A percentile compares a stretch with the other conserved stretches of the same genome.
phyloP scores from a whole-genome alignment of 495 filamentous ascomycete species.

The Beverwykella pulmonaria region DNA sequence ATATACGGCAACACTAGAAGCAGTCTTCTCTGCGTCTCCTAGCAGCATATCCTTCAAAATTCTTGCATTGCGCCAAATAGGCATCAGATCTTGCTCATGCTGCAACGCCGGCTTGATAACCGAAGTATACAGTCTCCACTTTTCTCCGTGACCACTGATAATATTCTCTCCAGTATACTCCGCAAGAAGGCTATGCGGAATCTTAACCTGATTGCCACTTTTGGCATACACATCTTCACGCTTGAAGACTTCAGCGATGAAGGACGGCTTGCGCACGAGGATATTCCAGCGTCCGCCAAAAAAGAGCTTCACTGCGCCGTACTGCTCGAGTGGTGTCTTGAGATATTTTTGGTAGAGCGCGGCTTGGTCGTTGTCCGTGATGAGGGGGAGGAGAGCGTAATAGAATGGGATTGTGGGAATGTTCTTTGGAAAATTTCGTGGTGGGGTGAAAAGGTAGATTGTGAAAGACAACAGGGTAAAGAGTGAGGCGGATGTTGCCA shows the following conservation, averaged over 20 bases:
- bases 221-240: slow-evolving; percentile 52
- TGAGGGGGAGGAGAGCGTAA: slow-evolving; percentile 41
- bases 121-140: slow-evolving; percentile 42
- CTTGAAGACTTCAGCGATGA: slow-evolving; percentile 52
- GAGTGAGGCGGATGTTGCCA: not conserved
- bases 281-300: slow-evolving; percentile 51
- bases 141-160: slow-evolving; percentile 45
- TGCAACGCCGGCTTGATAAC: slow-evolving; percentile 51
- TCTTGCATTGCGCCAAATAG: slow-evolving; percentile 25
- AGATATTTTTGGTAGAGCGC: slow-evolving; percentile 42
- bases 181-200: slow-evolving; percentile 50
- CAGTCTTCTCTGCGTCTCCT: slow-evolving; percentile 9
- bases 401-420: slow-evolving; percentile 31
- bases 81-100: slow-evolving; percentile 2
- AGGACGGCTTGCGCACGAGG: slow-evolving; percentile 46
- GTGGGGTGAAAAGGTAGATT: not conserved
- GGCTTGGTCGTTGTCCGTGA: slow-evolving; percentile 43
- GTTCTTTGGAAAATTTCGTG: slow-evolving; percentile 19
- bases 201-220: slow-evolving; percentile 54
- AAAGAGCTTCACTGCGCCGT: slow-evolving; percentile 55
- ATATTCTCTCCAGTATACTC: slow-evolving; percentile 48
- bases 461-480: not conserved
- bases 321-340: slow-evolving; percentile 36
- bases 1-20: slow-evolving; percentile 20
- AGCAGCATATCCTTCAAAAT: slow-evolving; percentile 14